Conservation (phyloP, 352 stramenopile genomes). For the Thalassiosira exigua region DNA sequence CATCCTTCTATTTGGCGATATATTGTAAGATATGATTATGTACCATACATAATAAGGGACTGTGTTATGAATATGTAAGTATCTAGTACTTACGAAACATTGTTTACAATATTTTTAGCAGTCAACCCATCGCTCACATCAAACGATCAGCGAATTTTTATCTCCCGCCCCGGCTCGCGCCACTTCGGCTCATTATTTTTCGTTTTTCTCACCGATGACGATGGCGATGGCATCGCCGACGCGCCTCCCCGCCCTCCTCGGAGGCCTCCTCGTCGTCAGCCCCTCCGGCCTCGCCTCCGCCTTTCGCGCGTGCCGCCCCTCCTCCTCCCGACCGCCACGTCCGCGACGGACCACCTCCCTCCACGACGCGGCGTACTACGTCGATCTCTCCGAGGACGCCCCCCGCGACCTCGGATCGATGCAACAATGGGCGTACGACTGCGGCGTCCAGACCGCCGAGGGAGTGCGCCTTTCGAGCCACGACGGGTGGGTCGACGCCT, state of each 20-base stretch:
- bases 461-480: constrained; percentile 33
- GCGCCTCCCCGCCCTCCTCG: neutral
- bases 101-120: too few species aligned
- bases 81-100: too few species aligned
- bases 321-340: neutral
- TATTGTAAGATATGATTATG: too few species aligned
- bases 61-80: too few species aligned
- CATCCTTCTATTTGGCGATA: too few species aligned
- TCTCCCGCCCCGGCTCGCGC: too few species aligned
- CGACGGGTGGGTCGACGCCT: constrained; percentile 22
- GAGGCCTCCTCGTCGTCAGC: neutral
- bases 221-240: neutral
- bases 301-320: neutral
- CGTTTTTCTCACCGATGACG: too few species aligned
- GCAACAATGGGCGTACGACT: constrained; percentile 54
- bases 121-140: too few species aligned
- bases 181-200: too few species aligned
- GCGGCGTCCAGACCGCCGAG: constrained; percentile 50
- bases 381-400: constrained; percentile 47
- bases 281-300: neutral
- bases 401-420: constrained; percentile 47
- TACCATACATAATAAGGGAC: too few species aligned
- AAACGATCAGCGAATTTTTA: too few species aligned
- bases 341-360: neutral
- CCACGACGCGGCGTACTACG: constrained; percentile 1